Evolutionary conservation across 306 rosid species (phyloP).

Genomic region (Astragalus membranaceus): DNA sequence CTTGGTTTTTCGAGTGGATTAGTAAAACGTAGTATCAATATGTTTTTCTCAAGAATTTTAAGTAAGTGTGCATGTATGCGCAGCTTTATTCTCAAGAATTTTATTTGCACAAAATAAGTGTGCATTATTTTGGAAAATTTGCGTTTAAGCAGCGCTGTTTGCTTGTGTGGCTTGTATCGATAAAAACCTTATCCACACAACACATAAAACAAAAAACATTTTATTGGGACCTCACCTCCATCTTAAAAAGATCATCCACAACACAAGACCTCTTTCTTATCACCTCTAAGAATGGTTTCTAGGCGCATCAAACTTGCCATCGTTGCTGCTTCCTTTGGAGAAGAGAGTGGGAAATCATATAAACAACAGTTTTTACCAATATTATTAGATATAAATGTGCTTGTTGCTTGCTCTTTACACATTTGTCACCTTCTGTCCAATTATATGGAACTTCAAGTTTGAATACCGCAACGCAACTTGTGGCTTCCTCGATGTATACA

Average conservation of each 20-base stretch:
- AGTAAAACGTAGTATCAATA: too few species aligned
- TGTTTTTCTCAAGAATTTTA: too few species aligned
- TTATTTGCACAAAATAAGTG: too few species aligned
- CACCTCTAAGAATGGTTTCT: background rate
- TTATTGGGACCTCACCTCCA: background rate
- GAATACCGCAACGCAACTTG: background rate
- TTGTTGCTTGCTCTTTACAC: background rate
- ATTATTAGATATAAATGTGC: background rate
- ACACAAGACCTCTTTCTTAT: background rate
- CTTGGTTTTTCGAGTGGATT: too few species aligned
- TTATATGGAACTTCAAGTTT: background rate
- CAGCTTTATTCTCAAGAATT: too few species aligned
- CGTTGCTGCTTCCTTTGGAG: background rate
- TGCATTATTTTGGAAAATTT: background rate
- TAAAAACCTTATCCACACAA: constrained; percentile 24
- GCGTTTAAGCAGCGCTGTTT: background rate
- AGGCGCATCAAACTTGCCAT: background rate
- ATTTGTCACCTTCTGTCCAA: background rate
- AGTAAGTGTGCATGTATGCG: too few species aligned
- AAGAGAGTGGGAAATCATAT: background rate
- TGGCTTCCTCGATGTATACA: background rate
- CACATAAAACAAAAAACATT: background rate
- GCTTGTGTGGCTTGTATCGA: constrained; percentile 1
- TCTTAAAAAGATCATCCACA: constrained; percentile 16
- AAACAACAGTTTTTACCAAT: background rate